Base-by-base conservation (phyloP, 768 basidiomycete species). In the Holtermannia corniformis region DNA sequence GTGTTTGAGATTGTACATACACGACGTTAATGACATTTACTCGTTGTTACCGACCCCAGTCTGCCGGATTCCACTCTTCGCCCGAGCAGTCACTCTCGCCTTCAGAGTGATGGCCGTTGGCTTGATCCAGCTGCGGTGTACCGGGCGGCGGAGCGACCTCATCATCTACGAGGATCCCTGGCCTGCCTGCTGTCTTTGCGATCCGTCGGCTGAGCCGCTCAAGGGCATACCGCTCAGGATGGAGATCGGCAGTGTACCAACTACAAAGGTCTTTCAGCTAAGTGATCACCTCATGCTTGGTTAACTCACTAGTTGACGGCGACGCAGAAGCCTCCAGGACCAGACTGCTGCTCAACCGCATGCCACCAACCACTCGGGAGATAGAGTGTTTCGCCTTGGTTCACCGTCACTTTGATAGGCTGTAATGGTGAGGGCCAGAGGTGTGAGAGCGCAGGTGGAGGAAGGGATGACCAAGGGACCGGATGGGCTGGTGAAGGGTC, bases 321-420 rank as follows among this genome's bases (percentile, higher is more conserved):
- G 4, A 68, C 66, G 12, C 68, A 68, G 2, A 67, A 50, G 4
- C 68, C 68, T 16, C 54, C 54, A 5, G 48, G 13, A 1, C 64
- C 64, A 21, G 57, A 59, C 14, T 57, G 40, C 51, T 95, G 91
- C 40, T 81, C 77, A 28, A 93, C 88, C 63, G 87, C 80, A 67
- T 93, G 91, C 84, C 85, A 93, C 92, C 92, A 95, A 0, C 87
- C 84, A 3, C 84, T 80, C n/a, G 92, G 92, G 19, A 95, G 80
- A 71, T 89, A 93, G 19, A 95, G 73, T 0, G 84, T 82, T 59
- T 92, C 85, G 3, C 91, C 90, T 4, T 80, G 79, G 3, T 73
- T 56, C 5, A 95, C 65, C 0, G 80, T 80, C 22, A 92, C 77
- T 12, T 77, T 73, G 27, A 91, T 78, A 1, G 89, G 84, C 46